A percentile compares a stretch with the other conserved stretches of the same genome.
These are phyloP conservation scores for Mycena venus DNA, from an alignment of 768 basidiomycete species.

Conservation along the genomic window DNA sequence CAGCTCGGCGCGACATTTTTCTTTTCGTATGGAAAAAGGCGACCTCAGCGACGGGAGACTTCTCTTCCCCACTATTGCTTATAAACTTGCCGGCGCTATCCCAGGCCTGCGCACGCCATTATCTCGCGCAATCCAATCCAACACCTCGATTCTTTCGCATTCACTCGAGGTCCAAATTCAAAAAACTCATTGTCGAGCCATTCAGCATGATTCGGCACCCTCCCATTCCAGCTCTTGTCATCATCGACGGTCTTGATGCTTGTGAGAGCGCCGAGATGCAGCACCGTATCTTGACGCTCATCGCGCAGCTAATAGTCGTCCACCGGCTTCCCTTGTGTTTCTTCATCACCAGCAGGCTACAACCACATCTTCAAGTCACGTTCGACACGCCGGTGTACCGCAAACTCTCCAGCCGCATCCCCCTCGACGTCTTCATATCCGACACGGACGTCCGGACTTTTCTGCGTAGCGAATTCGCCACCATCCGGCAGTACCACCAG, in stretches of 20 bases:
- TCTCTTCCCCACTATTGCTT: constrained; percentile 33
- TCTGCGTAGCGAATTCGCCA: constrained; percentile 32
- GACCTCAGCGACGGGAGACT: constrained; percentile 23
- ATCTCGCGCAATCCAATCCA: constrained; percentile 37
- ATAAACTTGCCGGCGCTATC: constrained; percentile 32
- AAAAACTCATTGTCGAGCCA: constrained; percentile 40
- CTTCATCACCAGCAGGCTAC: constrained; percentile 39
- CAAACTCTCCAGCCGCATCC: constrained; percentile 20
- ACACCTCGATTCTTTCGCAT: constrained; percentile 42
- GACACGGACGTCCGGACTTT: constrained; percentile 40
- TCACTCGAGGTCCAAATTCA: constrained; percentile 45
- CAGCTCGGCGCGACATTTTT: constrained; percentile 37
- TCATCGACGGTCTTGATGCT: constrained; percentile 36
- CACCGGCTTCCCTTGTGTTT: constrained; percentile 38
- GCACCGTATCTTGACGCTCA: constrained; percentile 39
- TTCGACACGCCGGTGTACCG: constrained; percentile 32
- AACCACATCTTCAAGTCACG: constrained; percentile 32
- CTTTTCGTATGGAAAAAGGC: constrained; percentile 27
- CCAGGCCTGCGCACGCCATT: constrained; percentile 40
- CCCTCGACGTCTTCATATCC: constrained; percentile 37
- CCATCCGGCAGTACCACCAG: constrained; percentile 26
- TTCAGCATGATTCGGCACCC: constrained; percentile 27
- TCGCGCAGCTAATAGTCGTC: constrained; percentile 30
- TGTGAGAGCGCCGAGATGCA: constrained; percentile 43
- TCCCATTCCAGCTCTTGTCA: constrained; percentile 26